phyloP scores from a whole-genome alignment of 352 stramenopile genomes.

The Nothophytophthora sp. region DNA sequence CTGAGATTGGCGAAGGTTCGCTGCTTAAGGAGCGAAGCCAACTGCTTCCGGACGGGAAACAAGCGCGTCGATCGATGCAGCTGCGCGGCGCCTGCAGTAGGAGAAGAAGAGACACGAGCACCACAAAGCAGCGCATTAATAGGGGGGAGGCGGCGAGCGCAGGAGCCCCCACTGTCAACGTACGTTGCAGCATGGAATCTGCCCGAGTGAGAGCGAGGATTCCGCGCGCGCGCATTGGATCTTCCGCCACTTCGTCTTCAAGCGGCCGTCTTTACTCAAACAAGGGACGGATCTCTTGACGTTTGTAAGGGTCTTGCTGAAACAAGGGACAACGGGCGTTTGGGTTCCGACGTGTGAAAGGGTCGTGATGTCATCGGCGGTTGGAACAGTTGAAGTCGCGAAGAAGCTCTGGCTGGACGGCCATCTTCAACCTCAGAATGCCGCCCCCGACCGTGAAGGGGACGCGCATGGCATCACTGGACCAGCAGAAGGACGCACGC shows the following conservation, averaged over 20 bases:
- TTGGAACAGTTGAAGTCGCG: not conserved
- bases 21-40: constrained; percentile 8
- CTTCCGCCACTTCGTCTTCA: no score
- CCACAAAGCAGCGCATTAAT: no score
- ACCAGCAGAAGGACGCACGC: no score
- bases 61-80: constrained; percentile 17
- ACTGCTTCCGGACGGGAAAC: constrained; percentile 12
- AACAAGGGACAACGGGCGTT: constrained; percentile 1
- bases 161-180: not conserved
- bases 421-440: no score
- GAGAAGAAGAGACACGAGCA: constrained; percentile 7
- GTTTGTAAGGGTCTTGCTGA: constrained; percentile 4
- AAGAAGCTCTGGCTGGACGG: no score
- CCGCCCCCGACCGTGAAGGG: no score
- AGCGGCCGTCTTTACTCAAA: constrained; percentile 2
- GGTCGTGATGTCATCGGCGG: no score
- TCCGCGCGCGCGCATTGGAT: constrained; percentile 7
- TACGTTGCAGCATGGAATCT: constrained; percentile 33
- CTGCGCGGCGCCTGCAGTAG: constrained; percentile 18
- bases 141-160: not conserved
- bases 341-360: constrained; percentile 20
- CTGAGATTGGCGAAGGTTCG: constrained; percentile 1
- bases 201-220: constrained; percentile 8
- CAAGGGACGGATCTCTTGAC: constrained; percentile 15
- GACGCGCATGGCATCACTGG: no score